Base-by-base conservation (phyloP, 2,329 filamentous ascomycete species). In the Grosmannia clavigera region DNA sequence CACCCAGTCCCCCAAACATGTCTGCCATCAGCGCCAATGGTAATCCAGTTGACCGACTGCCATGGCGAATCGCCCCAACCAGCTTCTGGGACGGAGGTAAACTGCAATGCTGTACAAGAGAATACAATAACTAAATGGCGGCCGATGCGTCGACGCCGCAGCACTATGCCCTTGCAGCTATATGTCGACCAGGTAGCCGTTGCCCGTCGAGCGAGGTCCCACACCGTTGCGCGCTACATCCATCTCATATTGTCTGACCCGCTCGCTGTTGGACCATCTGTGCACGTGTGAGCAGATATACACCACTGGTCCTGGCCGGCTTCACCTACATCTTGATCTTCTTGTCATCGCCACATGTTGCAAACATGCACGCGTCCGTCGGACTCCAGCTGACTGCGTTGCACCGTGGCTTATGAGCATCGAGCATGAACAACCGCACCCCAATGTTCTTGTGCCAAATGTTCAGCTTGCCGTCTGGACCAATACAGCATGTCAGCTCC, bases 331-430 rank as follows among this genome's bases (percentile, higher is more conserved):
- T 91, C 74, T 87, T 86, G 64, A 97, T 86, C 69, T 81, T 85
- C 59, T 81, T 79, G 68, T 97, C 94, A 70, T 99, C 94, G 22
- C 92, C 92, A 61, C 89, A 92, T 14, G 91, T 92, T 19, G 91
- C 94, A 72, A 96, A 90, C 76, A 96, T 86, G 63, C 82, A 83
- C 1, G 90, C 85, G 68, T 96, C 83, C 12, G 76, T 79, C 1
- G 94, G 92, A 67, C 92, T 94, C 92, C 94, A 99, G 27, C 87
- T 81, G 46, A 95, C 88, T 9, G 90, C 83, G 70, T 96, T 97
- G 64, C 94, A 92, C 40, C 90, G 86, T 14, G 81, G 80, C 7
- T 77, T 75, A 67, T 97, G 92, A 0, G 85, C 92, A 38, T 84
- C 80, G 3, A 97, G 76, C 55, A 82, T 85, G 68, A 91, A 88